These are phyloP conservation scores for Nannochloropsis salina DNA, from an alignment of 108 stramenopile species.

Conservation along the genomic window DNA sequence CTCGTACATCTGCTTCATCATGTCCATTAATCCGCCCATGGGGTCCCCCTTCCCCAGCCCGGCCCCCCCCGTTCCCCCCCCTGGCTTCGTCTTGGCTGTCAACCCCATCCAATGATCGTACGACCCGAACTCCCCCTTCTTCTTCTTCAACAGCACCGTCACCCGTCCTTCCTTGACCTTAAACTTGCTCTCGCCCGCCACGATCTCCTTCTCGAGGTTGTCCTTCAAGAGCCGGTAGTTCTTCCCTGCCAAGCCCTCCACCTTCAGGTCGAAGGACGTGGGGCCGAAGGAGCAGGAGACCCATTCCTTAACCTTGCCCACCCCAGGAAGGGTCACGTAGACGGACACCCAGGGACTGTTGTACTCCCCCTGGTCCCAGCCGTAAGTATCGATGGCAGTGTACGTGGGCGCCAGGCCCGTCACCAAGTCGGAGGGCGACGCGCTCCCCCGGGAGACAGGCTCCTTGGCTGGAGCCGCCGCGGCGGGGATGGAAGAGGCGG, in stretches of 20 bases:
- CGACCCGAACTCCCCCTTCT: slow-evolving; percentile 67
- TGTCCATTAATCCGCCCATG: slow-evolving; percentile 71
- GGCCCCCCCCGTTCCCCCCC: slow-evolving; percentile 47
- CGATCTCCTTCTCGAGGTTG: slow-evolving; percentile 86
- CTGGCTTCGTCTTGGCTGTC: slow-evolving; percentile 64
- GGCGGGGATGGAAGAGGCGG: background rate
- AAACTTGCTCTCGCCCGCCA: slow-evolving; percentile 62
- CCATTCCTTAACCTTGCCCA: slow-evolving; percentile 49
- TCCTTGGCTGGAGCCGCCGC: no score
- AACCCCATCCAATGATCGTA: slow-evolving; percentile 78
- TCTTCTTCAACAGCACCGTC: slow-evolving; percentile 72
- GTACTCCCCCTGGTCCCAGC: slow-evolving; percentile 56
- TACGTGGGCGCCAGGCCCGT: slow-evolving; percentile 23
- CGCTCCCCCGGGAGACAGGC: background rate
- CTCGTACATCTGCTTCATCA: slow-evolving; percentile 98
- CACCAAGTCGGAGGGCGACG: background rate
- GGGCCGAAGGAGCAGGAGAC: slow-evolving; percentile 45
- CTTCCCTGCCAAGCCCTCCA: slow-evolving; percentile 67
- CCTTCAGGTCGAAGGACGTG: slow-evolving; percentile 50
- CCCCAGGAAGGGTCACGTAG: slow-evolving; percentile 53
- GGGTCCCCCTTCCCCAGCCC: slow-evolving; percentile 56
- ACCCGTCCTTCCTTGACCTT: slow-evolving; percentile 82
- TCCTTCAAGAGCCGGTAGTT: slow-evolving; percentile 81
- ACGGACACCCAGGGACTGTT: slow-evolving; percentile 53
- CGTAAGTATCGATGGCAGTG: slow-evolving; percentile 40